phyloP scores from a whole-genome alignment of 2,329 filamentous ascomycete genomes.

The Scytalidium lignicola region DNA sequence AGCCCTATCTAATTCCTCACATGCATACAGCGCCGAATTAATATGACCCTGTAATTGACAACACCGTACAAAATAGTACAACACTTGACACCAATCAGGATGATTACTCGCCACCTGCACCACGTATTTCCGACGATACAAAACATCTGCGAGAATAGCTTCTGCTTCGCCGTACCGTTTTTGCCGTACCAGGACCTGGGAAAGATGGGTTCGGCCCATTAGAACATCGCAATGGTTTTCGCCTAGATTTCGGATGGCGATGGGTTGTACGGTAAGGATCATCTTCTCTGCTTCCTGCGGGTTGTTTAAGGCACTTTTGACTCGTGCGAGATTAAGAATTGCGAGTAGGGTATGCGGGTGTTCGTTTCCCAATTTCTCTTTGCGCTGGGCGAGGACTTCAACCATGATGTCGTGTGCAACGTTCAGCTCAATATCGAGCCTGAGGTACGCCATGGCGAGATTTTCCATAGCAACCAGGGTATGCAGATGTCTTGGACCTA shows the following conservation, averaged over 20 bases:
- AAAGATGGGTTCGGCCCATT: neutral
- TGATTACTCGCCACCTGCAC: too few species aligned
- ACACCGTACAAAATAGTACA: too few species aligned
- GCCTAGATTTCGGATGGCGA: conserved; percentile 18
- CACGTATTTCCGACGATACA: too few species aligned
- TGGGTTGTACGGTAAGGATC: conserved; percentile 8
- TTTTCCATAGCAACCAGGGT: conserved; percentile 22
- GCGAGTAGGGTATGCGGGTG: conserved; percentile 24
- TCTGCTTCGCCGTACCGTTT: conserved; percentile 5
- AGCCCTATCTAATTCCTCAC: too few species aligned
- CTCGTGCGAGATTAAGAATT: conserved; percentile 21
- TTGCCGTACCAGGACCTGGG: neutral
- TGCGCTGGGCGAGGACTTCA: conserved; percentile 11
- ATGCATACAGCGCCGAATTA: too few species aligned
- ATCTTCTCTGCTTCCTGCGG: conserved; percentile 17
- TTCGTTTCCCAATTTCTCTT: conserved; percentile 15
- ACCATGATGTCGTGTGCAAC: conserved; percentile 4
- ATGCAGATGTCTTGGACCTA: conserved; percentile 9
- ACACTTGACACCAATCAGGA: too few species aligned
- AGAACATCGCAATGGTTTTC: conserved; percentile 17
- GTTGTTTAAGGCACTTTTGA: conserved; percentile 17
- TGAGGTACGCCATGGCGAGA: conserved; percentile 13
- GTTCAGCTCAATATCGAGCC: conserved; percentile 2
- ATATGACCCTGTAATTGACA: too few species aligned
- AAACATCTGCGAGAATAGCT: neutral